Evolutionary conservation across 2,329 filamentous ascomycete genomes (phyloP), one percentile per base, ranked within the genome.

Genomic region (Penicillium sp.): DNA sequence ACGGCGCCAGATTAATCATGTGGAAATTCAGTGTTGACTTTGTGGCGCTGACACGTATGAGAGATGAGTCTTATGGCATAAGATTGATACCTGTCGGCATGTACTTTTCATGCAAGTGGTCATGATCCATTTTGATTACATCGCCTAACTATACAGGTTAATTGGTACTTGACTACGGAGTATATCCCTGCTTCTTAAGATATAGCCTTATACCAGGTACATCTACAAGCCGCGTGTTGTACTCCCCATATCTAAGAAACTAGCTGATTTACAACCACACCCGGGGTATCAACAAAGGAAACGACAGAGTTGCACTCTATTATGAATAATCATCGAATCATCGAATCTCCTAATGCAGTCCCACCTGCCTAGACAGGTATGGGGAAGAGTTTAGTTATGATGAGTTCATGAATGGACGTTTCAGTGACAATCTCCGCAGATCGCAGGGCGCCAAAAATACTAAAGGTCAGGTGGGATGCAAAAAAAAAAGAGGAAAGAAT

Each of bases 31-130:
- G 42, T 17, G 35, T 62, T 57, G 42, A 62, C 33, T 56, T 58
- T 53, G 64, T 67, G 65, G 65, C 64, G 62, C 62, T 67, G 65
- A 67, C 65, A 67, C 64, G 64, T 67, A 64, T 50, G 46, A 58
- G 33, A 25, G 45, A 45, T 43, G 41, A 50, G 59, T 56, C 40
- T 25, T 7, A 45, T 37, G 42, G 35, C 41, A 45, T 27, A 45
- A 13, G 9, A 45, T 27, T 35, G 37, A 52, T 45, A 43, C 43
- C 19, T 54, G 17, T 46, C 23, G 51, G 46, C 53, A 42, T 49
- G 29, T 38, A 45, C 19, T 15, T 19, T 7, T 12, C n/a, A 54
- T 54, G 42, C 42, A 41, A 43, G 43, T 35, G 51, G 41, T 46
- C 21, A 53, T 51, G 27, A 38, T 56, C 7, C 40, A 45, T 51